A percentile compares a stretch with the other conserved stretches of the same genome.
These are phyloP conservation scores for Diddensiella santjacobensis DNA, from an alignment of 805 yeast genomes.

Conservation along the genomic window DNA sequence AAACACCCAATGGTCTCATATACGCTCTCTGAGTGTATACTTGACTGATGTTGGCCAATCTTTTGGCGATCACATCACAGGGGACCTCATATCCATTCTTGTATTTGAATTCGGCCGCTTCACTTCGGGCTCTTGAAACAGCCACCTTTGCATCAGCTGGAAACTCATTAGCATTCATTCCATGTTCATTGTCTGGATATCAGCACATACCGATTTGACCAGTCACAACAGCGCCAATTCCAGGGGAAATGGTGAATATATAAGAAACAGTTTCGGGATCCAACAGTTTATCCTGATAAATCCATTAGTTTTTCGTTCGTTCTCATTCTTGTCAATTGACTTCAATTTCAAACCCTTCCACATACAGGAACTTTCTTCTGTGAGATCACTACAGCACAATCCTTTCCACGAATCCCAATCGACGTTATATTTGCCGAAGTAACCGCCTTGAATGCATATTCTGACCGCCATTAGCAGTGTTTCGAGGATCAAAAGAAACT, in stretches of 20 bases:
- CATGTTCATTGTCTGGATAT: too few species aligned
- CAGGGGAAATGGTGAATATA: slow-evolving; percentile 74
- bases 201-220: slow-evolving; percentile 54
- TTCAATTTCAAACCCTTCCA: background rate
- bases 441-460: slow-evolving; percentile 96
- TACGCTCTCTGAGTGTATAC: slow-evolving; percentile 96
- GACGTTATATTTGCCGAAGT: slow-evolving; percentile 89
- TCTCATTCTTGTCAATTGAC: too few species aligned
- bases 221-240: slow-evolving; percentile 85
- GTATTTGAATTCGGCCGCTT: slow-evolving; percentile 92
- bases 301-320: too few species aligned
- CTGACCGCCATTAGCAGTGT: slow-evolving; percentile 39
- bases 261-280: slow-evolving; percentile 86
- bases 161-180: slow-evolving; percentile 2
- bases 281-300: slow-evolving; percentile 65
- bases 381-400: slow-evolving; percentile 80
- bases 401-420: slow-evolving; percentile 80
- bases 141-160: slow-evolving; percentile 86
- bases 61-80: slow-evolving; percentile 82
- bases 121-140: slow-evolving; percentile 87
- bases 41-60: slow-evolving; percentile 94
- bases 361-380: slow-evolving; percentile 83
- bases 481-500: too few species aligned
- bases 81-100: slow-evolving; percentile 97
- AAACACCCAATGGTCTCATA: slow-evolving; percentile 97